phyloP scores from a whole-genome alignment of 305 asterid species.

The Fraxinus paxiana region DNA sequence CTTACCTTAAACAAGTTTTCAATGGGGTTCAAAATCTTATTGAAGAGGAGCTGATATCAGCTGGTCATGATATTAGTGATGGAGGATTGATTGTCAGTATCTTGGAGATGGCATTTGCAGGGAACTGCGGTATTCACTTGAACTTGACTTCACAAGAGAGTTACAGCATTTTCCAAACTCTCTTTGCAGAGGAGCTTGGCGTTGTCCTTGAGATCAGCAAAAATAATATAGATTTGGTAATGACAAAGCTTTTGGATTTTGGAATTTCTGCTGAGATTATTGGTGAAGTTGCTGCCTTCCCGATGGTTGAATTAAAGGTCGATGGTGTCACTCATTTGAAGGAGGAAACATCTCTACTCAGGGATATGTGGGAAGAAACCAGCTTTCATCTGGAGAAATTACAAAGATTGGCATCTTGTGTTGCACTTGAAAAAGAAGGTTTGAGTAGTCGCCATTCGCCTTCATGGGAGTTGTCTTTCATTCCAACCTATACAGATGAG shows the following conservation, averaged over 20 bases:
- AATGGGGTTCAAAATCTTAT: conserved; percentile 66
- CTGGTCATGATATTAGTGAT: conserved; percentile 94
- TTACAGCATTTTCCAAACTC: conserved; percentile 40
- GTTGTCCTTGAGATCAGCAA: conserved; percentile 65
- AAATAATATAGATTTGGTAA: conserved; percentile 41
- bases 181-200: conserved; percentile 87
- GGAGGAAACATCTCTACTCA: conserved; percentile 47
- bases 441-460: conserved; percentile 63
- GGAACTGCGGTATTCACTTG: conserved; percentile 68
- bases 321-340: conserved; percentile 56
- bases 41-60: conserved; percentile 65
- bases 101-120: conserved; percentile 96
- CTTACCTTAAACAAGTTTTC: conserved; percentile 69
- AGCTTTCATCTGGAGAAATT: conserved; percentile 77
- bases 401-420: conserved; percentile 76
- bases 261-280: conserved; percentile 55
- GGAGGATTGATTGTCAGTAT: conserved; percentile 71
- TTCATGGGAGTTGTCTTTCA: conserved; percentile 65
- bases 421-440: conserved; percentile 75
- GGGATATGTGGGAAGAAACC: conserved; percentile 90
- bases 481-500: conserved; percentile 49
- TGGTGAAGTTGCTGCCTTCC: conserved; percentile 53
- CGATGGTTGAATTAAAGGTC: conserved; percentile 48
- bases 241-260: conserved; percentile 38
- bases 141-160: conserved; percentile 43